Conservation (phyloP, 2,329 filamentous ascomycete genomes). For the Talaromyces sp. region DNA sequence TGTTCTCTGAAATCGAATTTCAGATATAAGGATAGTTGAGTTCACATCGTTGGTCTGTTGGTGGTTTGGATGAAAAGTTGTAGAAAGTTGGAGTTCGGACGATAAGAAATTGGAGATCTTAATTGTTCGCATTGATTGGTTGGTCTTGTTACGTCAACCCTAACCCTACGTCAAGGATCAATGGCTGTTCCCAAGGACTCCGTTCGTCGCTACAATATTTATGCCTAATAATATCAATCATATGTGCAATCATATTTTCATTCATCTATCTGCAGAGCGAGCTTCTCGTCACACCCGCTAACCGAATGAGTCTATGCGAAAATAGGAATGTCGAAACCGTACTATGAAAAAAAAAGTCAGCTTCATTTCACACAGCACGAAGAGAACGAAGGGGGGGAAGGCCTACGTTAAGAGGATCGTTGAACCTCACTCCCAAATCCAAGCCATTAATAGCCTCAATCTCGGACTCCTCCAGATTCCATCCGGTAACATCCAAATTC, state of each 20-base stretch:
- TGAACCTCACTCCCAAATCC: constrained; percentile 69
- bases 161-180: not conserved
- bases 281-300: constrained; percentile 3
- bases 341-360: constrained; percentile 39
- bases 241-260: constrained; percentile 2
- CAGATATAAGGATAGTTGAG: not conserved
- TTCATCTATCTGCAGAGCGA: constrained; percentile 13
- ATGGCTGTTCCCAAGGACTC: not conserved
- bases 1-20: not conserved
- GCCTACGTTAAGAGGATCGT: constrained; percentile 69
- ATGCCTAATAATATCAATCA: not conserved
- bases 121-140: not conserved
- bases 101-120: not conserved
- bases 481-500: constrained; percentile 67
- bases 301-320: constrained; percentile 45
- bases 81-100: not conserved
- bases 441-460: constrained; percentile 65
- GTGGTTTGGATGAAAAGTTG: not conserved
- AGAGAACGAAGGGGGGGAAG: constrained; percentile 23
- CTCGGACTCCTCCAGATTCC: constrained; percentile 65
- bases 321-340: constrained; percentile 52
- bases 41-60: not conserved
- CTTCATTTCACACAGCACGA: constrained; percentile 12
- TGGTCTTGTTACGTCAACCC: not conserved
- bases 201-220: no score